Evolutionary conservation across 208 protist genomes (phyloP), one percentile per base, ranked within the genome.

Genomic region (Wallacemonas collosoma): DNA sequence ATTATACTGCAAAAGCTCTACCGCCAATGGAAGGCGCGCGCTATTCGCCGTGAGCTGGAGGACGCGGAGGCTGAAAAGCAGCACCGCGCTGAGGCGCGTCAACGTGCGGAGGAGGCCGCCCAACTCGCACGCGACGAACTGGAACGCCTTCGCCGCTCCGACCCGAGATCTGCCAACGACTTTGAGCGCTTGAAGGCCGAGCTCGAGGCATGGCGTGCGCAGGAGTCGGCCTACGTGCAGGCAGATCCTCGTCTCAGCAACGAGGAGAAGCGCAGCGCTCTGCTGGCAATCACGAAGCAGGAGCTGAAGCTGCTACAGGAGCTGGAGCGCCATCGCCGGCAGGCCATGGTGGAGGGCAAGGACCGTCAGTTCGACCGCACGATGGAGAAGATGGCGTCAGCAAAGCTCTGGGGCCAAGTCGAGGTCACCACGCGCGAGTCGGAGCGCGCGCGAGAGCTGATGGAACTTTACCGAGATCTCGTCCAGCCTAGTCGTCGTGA

Each of bases 241-340:
- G 61, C 71, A 35, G 78, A 87, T 61, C 53, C 57, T 11, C 77
- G 48, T 36, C 74, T 95, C 35, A 80, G 80, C 14, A 70, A 85
- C 36, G 77, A 69, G 11, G 86, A 97, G 64, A 75, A 78, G 36
- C 77, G 89, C 35, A 70, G 72, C 17, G 91, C 93, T 7, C 79
- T 98, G 66, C 63, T 90, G 36, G 87, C 98, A 15, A 84, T 99
- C 36, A 96, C 98, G 2, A 90, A 95, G 71, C 96, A 98, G 71
- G 95, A 99, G 82, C 80, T 98, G 60, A 93, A 97, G 70, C 82
- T 99, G 57, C 79, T 99, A 40, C 96, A 98, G 79, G 97, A 98
- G 39, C 95, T 99, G n/a, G 97, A 99, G 69, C 80, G 83, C 68
- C 89, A 98, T 47, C 91, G 95, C 56, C 81, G 80, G 12, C 56